phyloP scores from a whole-genome alignment of 2,329 filamentous ascomycete species.

The Xylariaceae sp. region DNA sequence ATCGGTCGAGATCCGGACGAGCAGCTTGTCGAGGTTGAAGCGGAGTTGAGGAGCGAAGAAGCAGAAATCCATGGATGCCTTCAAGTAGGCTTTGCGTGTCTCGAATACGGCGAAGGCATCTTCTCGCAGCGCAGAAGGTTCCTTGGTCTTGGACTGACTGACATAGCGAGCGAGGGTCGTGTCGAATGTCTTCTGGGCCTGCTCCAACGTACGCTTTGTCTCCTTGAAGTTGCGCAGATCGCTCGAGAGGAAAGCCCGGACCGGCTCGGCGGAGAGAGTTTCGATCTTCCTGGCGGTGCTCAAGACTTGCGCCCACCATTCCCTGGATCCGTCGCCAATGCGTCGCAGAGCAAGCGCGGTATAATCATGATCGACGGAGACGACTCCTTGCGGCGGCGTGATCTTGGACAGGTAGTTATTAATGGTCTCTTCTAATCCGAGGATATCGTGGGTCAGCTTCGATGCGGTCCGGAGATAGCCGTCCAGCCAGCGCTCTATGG shows the following conservation, averaged over 20 bases:
- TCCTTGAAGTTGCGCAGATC: slow-evolving; percentile 88
- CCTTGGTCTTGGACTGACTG: slow-evolving; percentile 84
- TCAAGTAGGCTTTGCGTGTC: slow-evolving; percentile 82
- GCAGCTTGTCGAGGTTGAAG: slow-evolving; percentile 74
- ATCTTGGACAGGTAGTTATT: slow-evolving; percentile 71
- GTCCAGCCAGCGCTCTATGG: slow-evolving; percentile 86
- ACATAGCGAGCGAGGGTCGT: slow-evolving; percentile 75
- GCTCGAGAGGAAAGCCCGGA: slow-evolving; percentile 68
- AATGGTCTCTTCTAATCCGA: slow-evolving; percentile 72
- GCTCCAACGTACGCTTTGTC: slow-evolving; percentile 67
- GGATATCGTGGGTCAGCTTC: slow-evolving; percentile 57
- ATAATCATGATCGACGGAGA: slow-evolving; percentile 92
- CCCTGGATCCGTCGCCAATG: slow-evolving; percentile 77
- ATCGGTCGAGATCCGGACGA: slow-evolving; percentile 79
- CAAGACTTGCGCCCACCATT: slow-evolving; percentile 78
- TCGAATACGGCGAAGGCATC: slow-evolving; percentile 96
- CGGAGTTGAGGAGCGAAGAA: slow-evolving; percentile 81
- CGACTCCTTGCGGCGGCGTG: slow-evolving; percentile 65
- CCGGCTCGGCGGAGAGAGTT: slow-evolving; percentile 69
- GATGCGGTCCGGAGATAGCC: slow-evolving; percentile 49
- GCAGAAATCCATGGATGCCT: slow-evolving; percentile 90
- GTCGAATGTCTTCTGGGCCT: slow-evolving; percentile 80
- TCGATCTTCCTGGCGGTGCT: slow-evolving; percentile 74
- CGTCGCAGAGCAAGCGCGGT: slow-evolving; percentile 80
- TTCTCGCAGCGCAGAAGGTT: slow-evolving; percentile 82